A percentile compares a stretch with the other conserved stretches of the same genome.
phyloP scores from a whole-genome alignment of 371 early-diverging fungal genomes.

The Dichotomocladium elegans region DNA sequence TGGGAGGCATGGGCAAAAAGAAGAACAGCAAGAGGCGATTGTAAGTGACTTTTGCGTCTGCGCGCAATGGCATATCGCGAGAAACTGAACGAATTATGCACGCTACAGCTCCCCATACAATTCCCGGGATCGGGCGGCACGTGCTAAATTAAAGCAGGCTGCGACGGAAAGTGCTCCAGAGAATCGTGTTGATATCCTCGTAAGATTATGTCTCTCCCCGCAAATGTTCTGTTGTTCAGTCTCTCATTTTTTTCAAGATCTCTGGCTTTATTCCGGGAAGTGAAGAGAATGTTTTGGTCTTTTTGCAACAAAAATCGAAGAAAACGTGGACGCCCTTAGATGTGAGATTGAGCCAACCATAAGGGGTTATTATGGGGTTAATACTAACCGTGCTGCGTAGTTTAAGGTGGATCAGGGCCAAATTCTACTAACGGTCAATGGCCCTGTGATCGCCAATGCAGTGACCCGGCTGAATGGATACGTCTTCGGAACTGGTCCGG shows the following conservation, averaged over 20 bases:
- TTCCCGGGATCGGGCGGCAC: conserved; percentile 13
- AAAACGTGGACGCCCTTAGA: conserved; percentile 39
- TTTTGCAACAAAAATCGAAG: conserved; percentile 36
- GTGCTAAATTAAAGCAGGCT: conserved; percentile 8
- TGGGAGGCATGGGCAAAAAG: conserved; percentile 32
- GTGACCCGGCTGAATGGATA: conserved; percentile 44
- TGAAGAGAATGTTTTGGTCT: conserved; percentile 29
- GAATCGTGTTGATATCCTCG: conserved; percentile 28
- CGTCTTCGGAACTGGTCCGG: conserved; percentile 27
- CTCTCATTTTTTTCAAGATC: too few species aligned
- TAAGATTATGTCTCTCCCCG: too few species aligned
- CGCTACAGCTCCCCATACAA: conserved; percentile 31
- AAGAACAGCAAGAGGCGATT: conserved; percentile 22
- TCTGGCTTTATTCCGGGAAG: conserved; percentile 33
- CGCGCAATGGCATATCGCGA: neutral
- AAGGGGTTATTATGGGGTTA: neutral
- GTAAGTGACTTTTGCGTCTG: too few species aligned
- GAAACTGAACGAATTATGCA: neutral
- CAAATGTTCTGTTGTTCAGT: too few species aligned
- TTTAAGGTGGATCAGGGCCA: conserved; percentile 19
- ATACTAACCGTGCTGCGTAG: neutral
- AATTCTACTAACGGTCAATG: conserved; percentile 34
- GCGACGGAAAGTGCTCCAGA: conserved; percentile 3
- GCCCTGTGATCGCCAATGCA: conserved; percentile 26
- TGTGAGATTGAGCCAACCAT: conserved; percentile 3